These are phyloP conservation scores for Cladosporium oxysporum DNA, from an alignment of 2,329 filamentous ascomycete species.

Conservation along the genomic window DNA sequence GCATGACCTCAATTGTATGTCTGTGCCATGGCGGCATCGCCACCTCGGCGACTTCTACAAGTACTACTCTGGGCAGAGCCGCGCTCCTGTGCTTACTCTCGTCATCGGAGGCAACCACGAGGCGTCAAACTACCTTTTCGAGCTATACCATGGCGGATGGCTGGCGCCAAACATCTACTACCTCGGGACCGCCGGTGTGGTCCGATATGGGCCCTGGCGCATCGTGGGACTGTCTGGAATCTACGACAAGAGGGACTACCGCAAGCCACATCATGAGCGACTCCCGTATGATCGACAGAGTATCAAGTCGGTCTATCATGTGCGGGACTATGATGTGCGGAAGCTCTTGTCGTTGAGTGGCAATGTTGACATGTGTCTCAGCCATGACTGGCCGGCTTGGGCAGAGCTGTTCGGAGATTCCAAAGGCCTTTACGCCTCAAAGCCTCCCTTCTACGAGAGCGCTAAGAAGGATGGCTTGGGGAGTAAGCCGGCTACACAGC, in stretches of 20 bases:
- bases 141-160: slow-evolving; percentile 96
- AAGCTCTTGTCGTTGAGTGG: slow-evolving; percentile 82
- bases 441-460: slow-evolving; percentile 74
- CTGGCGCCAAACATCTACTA: slow-evolving; percentile 97
- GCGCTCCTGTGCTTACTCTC: slow-evolving; percentile 85
- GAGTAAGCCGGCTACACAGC: slow-evolving; percentile 73
- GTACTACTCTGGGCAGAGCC: slow-evolving; percentile 79
- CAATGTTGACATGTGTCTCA: slow-evolving; percentile 86
- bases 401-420: slow-evolving; percentile 62
- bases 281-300: slow-evolving; percentile 80
- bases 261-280: slow-evolving; percentile 78
- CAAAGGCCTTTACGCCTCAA: slow-evolving; percentile 42
- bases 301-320: slow-evolving; percentile 81
- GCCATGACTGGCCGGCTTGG: slow-evolving; percentile 91
- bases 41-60: slow-evolving; percentile 87
- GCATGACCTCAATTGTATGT: slow-evolving; percentile 82
- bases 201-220: slow-evolving; percentile 78
- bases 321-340: slow-evolving; percentile 84
- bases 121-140: slow-evolving; percentile 83
- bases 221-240: slow-evolving; percentile 92
- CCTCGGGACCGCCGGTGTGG: slow-evolving; percentile 84
- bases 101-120: slow-evolving; percentile 97
- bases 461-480: slow-evolving; percentile 74
- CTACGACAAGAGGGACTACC: slow-evolving; percentile 89
- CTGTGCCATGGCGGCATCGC: slow-evolving; percentile 85